Evolutionary conservation across 2,329 filamentous ascomycete species (phyloP), one percentile per base, ranked within the genome.

Genomic region (Plenodomus tracheiphilus): DNA sequence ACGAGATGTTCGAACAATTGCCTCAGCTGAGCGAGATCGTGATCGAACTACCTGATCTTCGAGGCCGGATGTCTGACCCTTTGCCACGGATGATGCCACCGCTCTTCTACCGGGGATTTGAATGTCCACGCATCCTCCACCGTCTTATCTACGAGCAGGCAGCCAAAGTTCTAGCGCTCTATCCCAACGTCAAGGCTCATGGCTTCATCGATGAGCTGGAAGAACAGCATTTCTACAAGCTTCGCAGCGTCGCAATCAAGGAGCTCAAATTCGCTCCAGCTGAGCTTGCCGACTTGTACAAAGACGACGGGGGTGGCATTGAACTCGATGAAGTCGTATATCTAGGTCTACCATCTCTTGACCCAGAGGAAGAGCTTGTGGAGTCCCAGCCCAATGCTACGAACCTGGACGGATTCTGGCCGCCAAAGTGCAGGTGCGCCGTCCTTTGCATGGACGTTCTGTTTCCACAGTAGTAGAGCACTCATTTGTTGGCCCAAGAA

Each of bases 141-240:
- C 54, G 63, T 1, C 18, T 62, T 1, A 64, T 69, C 6, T 69
- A 65, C 20, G 65, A 68, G 45, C 52, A 51, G 2, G 47, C 54
- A 2, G 64, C 65, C 0, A 44, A 56, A 7, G 53, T 47, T 0
- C 28, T 68, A 3, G 59, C 56, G 0, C 30, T 25, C 0, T 57
- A 58, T 35, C 13, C 38, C 0, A 28, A 38, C 1, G 48, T 66
- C 15, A 47, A 16, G 0, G 37, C 68, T 10, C 17, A 39, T 1
- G 46, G 51, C 1, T 67, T 68, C 39, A 47, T 65, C n/a, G 62
- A 68, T 16, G 34, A 55, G 5, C 16, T 20, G 0, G 67, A 69
- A 39, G 25, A 53, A 21, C 0, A 28, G 0, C 49, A 47, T 0
- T 69, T 61, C 30, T 10, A 41, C 3, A 37, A 21, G 0, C 28